Conservation (phyloP, 352 stramenopile genomes). For the Phytopythium litorale region DNA sequence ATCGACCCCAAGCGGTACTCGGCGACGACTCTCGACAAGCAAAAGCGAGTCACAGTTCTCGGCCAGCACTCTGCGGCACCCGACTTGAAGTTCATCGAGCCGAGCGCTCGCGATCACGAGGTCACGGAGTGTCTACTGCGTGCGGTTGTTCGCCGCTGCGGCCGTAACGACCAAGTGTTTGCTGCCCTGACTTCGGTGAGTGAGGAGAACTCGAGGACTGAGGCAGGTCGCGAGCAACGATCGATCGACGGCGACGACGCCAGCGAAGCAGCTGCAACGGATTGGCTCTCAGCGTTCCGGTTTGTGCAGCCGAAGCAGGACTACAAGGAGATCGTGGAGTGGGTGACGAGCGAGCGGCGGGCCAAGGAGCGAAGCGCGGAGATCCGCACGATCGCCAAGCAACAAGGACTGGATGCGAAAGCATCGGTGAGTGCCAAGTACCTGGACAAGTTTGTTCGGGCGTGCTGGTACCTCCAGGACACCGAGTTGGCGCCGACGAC, state of each 20-base stretch:
- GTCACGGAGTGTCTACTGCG: constrained; percentile 58
- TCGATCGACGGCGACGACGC: constrained; percentile 7
- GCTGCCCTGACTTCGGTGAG: constrained; percentile 17
- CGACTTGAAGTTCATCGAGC: constrained; percentile 30
- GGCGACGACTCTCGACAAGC: constrained; percentile 58
- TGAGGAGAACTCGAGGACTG: neutral
- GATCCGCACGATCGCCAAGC: neutral
- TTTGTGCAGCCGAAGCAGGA: constrained; percentile 21
- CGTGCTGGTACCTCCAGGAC: constrained; percentile 33
- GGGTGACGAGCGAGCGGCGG: neutral
- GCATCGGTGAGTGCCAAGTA: neutral
- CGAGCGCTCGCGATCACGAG: constrained; percentile 48
- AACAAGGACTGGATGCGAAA: neutral
- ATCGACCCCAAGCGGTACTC: constrained; percentile 63
- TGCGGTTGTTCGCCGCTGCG: constrained; percentile 42
- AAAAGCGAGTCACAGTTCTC: constrained; percentile 33
- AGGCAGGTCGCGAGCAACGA: neutral
- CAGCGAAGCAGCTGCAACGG: constrained; percentile 19
- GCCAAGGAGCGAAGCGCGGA: neutral
- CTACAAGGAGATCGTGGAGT: constrained; percentile 15
- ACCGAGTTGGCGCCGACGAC: constrained; percentile 7
- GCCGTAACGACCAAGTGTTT: constrained; percentile 42
- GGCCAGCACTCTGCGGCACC: constrained; percentile 18
- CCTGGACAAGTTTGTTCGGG: constrained; percentile 12
- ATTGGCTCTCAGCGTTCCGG: neutral